Percentiles rank a stretch among this genome's conserved stretches.
These are phyloP conservation scores for Candolleomyces aberdarensis DNA, from an alignment of 768 basidiomycete genomes.

Conservation along the genomic window DNA sequence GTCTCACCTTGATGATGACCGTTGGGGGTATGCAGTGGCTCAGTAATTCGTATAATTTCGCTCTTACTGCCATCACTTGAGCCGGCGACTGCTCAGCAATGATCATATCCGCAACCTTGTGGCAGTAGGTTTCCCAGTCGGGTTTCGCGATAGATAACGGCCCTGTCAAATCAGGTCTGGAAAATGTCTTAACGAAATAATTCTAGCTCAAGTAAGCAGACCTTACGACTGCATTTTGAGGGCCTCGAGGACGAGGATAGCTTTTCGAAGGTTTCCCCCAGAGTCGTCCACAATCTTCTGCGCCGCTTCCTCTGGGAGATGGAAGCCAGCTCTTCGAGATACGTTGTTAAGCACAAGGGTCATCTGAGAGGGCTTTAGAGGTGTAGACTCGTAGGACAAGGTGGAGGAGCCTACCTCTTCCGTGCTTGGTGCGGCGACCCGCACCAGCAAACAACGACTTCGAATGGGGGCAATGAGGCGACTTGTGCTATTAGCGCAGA, in stretches of 20 bases:
- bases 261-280: conserved; percentile 90
- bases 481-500: conserved; percentile 94
- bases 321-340: conserved; percentile 74
- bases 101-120: conserved; percentile 88
- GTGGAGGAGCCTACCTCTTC: conserved; percentile 55
- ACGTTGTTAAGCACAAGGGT: conserved; percentile 72
- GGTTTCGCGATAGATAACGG: conserved; percentile 86
- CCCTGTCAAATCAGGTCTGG: conserved; percentile 79
- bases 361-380: conserved; percentile 53
- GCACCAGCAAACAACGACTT: conserved; percentile 89
- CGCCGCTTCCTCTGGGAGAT: conserved; percentile 75
- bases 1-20: conserved; percentile 79
- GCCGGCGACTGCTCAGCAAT: conserved; percentile 86
- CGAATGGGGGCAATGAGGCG: conserved; percentile 96
- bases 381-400: background rate
- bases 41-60: conserved; percentile 92
- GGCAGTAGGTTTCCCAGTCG: conserved; percentile 99
- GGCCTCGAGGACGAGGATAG: conserved; percentile 90
- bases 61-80: conserved; percentile 87
- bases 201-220: background rate
- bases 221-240: conserved; percentile 94
- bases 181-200: conserved; percentile 3
- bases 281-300: conserved; percentile 78
- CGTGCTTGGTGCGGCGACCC: conserved; percentile 82
- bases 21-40: conserved; percentile 97